Base-by-base conservation (phyloP, 768 basidiomycete genomes). In the Leccinum uliginosum region DNA sequence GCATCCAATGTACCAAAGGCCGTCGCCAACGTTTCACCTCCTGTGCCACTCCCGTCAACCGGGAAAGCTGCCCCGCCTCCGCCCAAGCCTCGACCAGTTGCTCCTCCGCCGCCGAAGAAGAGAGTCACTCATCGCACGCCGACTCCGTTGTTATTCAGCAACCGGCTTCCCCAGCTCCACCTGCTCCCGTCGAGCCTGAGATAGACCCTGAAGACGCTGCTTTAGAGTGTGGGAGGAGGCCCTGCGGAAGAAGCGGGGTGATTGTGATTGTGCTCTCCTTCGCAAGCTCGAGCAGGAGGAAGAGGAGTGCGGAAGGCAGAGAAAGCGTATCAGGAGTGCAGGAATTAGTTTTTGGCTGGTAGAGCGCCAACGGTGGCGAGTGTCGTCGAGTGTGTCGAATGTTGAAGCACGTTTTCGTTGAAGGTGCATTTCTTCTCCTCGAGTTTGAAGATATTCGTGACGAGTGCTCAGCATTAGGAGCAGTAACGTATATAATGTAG, bases 181-280 rank as follows among this genome's bases (percentile, higher is more conserved):
- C 65, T 26, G 68, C 67, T 7, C 67, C 83, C 0, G 67, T 68
- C 4, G 75, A 56, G 19, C 81, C 80, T 2, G 74, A 79, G 56
- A 78, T 85, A 44, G 93, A 95, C 61, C 84, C 84, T 0, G 92
- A 93, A 68, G 95, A 97, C 60, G 83, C 80, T 44, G 78, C 74
- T 15, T 67, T 97, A 80, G 79, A 53, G 82, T 78, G 11, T 81
- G 87, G 12, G 89, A 93, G 68, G 87, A 81, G 58, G 81, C 80
- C 3, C 65, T 93, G n/a, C 78, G 78, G 50, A 88, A 86, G 68
- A 85, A 85, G 59, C 81, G 83, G 3, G 87, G 87, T 62, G 91
- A 81, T 17, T 81, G 90, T 1, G 79, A 78, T n/a, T n/a, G n/a
- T 17, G 87, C 80, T 46, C 77, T 86, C 50, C 72, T 94, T 19